Conservation (phyloP, 257 asterid genomes). For the Phtheirospermum japonicum region DNA sequence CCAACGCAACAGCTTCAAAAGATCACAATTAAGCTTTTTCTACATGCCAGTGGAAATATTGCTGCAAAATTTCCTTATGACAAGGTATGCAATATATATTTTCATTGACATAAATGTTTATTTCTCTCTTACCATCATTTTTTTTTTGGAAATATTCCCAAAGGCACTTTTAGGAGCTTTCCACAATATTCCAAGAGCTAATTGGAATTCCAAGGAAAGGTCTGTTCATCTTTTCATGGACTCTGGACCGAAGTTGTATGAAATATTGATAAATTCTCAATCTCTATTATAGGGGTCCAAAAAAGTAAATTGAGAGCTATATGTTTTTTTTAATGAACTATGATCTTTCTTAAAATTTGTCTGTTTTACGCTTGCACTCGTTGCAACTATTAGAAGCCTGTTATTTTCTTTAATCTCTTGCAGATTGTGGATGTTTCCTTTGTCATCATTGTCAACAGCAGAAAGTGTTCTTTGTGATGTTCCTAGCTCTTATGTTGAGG, state of each 20-base stretch:
- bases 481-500: slow-evolving; percentile 66
- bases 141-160: slow-evolving; percentile 11
- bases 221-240: slow-evolving; percentile 28
- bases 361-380: slow-evolving; percentile 11
- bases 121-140: slow-evolving; percentile 25
- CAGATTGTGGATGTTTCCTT: slow-evolving; percentile 93
- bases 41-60: slow-evolving; percentile 74
- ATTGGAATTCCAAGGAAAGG: slow-evolving; percentile 91
- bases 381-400: slow-evolving; percentile 20
- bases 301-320: slow-evolving; percentile 15
- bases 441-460: slow-evolving; percentile 62
- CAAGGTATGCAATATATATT: slow-evolving; percentile 39
- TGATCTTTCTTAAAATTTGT: slow-evolving; percentile 10
- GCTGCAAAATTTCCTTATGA: slow-evolving; percentile 79
- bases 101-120: slow-evolving; percentile 12
- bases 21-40: slow-evolving; percentile 52
- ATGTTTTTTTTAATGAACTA: neutral
- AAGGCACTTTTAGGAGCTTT: slow-evolving; percentile 66
- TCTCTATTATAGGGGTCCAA: slow-evolving; percentile 10
- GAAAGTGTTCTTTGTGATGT: slow-evolving; percentile 58
- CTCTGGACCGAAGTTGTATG: slow-evolving; percentile 19
- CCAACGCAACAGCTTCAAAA: slow-evolving; percentile 46
- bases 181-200: slow-evolving; percentile 69
- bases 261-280: neutral
- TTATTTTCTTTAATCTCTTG: slow-evolving; percentile 25